Percentiles rank a stretch among this genome's conserved stretches.
Evolutionary conservation across 345 rosid species (phyloP).

Genomic region (Pelargonium nanum): DNA sequence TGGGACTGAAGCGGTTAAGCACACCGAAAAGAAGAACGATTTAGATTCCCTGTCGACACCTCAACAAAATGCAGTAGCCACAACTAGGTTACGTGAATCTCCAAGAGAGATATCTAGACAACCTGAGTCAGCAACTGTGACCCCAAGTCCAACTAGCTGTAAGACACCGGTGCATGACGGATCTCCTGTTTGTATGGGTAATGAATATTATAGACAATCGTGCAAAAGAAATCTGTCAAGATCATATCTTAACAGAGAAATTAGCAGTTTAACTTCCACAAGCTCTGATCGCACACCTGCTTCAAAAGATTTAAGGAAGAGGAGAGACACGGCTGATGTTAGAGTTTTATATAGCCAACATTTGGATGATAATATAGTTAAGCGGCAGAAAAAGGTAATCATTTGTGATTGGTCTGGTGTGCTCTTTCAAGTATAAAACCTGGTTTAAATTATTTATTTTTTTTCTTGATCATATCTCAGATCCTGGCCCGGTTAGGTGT

Average conservation of each 20-base stretch:
- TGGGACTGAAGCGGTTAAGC: slow-evolving; percentile 6
- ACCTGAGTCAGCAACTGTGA: slow-evolving; percentile 16
- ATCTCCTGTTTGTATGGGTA: slow-evolving; percentile 80
- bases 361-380: slow-evolving; percentile 61
- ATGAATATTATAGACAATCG: slow-evolving; percentile 49
- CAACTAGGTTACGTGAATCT: slow-evolving; percentile 15
- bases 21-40: slow-evolving; percentile 8
- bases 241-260: slow-evolving; percentile 35
- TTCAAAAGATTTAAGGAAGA: slow-evolving; percentile 49
- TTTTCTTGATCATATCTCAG: slow-evolving; percentile 24
- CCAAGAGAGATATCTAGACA: slow-evolving; percentile 18
- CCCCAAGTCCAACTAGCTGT: slow-evolving; percentile 32
- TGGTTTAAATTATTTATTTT: slow-evolving; percentile 15
- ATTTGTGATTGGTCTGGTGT: slow-evolving; percentile 7
- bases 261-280: slow-evolving; percentile 31
- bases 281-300: slow-evolving; percentile 29
- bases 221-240: slow-evolving; percentile 46
- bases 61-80: slow-evolving; percentile 12
- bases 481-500: slow-evolving; percentile 59
- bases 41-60: slow-evolving; percentile 12
- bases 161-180: slow-evolving; percentile 33
- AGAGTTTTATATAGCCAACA: slow-evolving; percentile 77
- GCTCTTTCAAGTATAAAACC: background rate
- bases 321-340: slow-evolving; percentile 60
- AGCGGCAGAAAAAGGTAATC: slow-evolving; percentile 73